Evolutionary conservation across 208 protist species (phyloP).

Genomic region (Leptomonas seymouri): DNA sequence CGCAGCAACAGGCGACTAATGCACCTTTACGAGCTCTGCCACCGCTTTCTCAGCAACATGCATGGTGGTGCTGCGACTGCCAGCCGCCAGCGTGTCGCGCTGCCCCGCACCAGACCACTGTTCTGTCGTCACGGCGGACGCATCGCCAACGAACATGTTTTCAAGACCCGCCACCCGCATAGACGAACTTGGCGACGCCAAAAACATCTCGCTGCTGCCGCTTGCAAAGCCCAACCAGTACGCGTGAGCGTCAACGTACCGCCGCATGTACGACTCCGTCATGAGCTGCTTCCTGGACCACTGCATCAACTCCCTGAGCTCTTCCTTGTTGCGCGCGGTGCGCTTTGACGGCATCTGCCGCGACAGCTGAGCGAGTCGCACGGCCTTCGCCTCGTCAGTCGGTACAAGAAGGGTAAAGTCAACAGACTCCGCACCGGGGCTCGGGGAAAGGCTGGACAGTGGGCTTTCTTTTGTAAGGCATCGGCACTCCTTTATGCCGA

Average conservation of each 20-base stretch:
- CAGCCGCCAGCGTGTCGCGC: constrained; percentile 47
- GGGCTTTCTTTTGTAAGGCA: constrained; percentile 44
- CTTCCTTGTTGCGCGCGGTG: constrained; percentile 32
- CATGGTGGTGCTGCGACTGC: constrained; percentile 61
- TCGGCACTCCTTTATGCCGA: constrained; percentile 61
- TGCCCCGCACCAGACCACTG: constrained; percentile 36
- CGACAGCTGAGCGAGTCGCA: constrained; percentile 65
- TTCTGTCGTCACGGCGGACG: constrained; percentile 52
- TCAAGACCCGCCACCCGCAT: constrained; percentile 33
- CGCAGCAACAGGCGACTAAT: neutral
- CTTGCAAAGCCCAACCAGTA: constrained; percentile 84
- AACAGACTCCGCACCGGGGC: constrained; percentile 50
- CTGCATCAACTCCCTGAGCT: constrained; percentile 43
- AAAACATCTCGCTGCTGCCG: constrained; percentile 55
- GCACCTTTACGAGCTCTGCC: constrained; percentile 15
- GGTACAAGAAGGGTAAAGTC: constrained; percentile 63
- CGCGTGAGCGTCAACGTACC: constrained; percentile 70
- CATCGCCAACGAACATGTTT: constrained; percentile 77
- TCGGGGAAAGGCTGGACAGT: constrained; percentile 37
- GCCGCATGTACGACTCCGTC: constrained; percentile 59
- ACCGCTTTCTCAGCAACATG: constrained; percentile 51
- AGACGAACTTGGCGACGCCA: constrained; percentile 20
- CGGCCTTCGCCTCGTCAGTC: constrained; percentile 47
- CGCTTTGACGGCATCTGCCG: constrained; percentile 56
- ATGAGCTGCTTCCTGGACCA: constrained; percentile 42